phyloP scores from a whole-genome alignment of 2,329 filamentous ascomycete genomes.

The Keithomyces neogunnii region DNA sequence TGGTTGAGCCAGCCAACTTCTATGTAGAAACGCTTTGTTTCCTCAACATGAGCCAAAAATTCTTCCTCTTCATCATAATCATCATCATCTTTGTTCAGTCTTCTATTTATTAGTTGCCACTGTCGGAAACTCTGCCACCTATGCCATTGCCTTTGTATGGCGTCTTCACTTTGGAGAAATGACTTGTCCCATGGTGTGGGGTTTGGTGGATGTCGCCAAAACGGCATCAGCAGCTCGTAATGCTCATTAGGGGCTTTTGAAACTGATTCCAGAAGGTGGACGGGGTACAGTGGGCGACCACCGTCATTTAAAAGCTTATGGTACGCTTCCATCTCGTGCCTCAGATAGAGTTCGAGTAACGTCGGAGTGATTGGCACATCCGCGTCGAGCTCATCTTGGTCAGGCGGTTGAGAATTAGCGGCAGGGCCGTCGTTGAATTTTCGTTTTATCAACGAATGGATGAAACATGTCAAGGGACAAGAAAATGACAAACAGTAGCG shows the following conservation, averaged over 20 bases:
- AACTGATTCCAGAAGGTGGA: slow-evolving; percentile 18
- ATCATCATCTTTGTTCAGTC: slow-evolving; percentile 8
- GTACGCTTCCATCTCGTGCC: slow-evolving; percentile 15
- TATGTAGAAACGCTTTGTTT: neutral
- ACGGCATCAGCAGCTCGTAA: slow-evolving; percentile 19
- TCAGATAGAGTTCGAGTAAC: neutral
- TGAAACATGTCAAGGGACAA: neutral
- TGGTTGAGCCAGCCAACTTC: neutral
- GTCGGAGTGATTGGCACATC: too few species aligned
- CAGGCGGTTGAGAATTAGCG: too few species aligned
- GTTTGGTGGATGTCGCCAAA: slow-evolving; percentile 7
- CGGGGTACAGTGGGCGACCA: slow-evolving; percentile 21
- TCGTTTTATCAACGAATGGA: neutral
- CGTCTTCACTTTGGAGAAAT: neutral
- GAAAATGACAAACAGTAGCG: slow-evolving; percentile 9
- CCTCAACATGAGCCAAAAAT: slow-evolving; percentile 9
- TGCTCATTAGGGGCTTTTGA: slow-evolving; percentile 12
- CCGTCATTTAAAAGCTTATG: slow-evolving; percentile 20
- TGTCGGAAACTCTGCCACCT: slow-evolving; percentile 22
- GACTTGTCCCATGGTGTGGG: neutral
- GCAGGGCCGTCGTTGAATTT: too few species aligned
- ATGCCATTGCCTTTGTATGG: slow-evolving; percentile 17
- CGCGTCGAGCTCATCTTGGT: too few species aligned
- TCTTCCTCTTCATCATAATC: slow-evolving; percentile 5
- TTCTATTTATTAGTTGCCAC: slow-evolving; percentile 20